Base-by-base conservation (phyloP, 768 basidiomycete genomes). In the Cyclocybe aegerita region DNA sequence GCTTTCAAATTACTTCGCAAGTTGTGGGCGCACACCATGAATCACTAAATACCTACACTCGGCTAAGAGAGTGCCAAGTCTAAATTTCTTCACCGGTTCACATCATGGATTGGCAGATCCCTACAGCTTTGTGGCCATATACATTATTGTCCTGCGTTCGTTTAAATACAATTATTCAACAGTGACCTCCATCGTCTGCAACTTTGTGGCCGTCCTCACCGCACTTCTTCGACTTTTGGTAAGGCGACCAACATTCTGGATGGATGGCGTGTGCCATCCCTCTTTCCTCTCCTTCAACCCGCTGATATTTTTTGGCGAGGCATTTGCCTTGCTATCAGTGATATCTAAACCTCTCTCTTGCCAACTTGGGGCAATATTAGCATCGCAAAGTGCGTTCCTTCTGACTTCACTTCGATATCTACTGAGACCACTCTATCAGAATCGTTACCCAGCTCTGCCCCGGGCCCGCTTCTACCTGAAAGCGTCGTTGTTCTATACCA, bases 401-500 rank as follows among this genome's bases (percentile, higher is more conserved):
- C 40, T 39, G n/a, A 53, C 16, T 6, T 43, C 39, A n/a, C 1
- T n/a, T 15, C 7, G n/a, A 55, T 43, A 34, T 11, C 9, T 33
- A 15, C 41, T 39, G 36, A 29, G 23, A 14, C 37, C 36, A 11
- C 46, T 41, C 38, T 3, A 23, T 3, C 23, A 23, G 23, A 23
- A 23, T 23, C 23, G 23, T 1, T 23, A 23, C 23, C 23, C 23
- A 23, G 5, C 23, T 3, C 23, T 2, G 23, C 5, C n/a, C n/a
- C n/a, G n/a, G n/a, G 54, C 57, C 14, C 65, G 62, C 8, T 72
- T 70, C 48, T 74, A 74, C 49, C 39, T 72, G 11, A 65, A 72
- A 60, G 68, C 67, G 36, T 56, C 55, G 3, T 52, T 67, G 7
- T 76, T 74, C 49, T 75, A 73, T 47, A 58, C 60, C n/a, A 12